A percentile compares a stretch with the other conserved stretches of the same genome.
phyloP scores from a whole-genome alignment of 1,139 yeast genomes.

The Debaryomycetaceae sp. region DNA sequence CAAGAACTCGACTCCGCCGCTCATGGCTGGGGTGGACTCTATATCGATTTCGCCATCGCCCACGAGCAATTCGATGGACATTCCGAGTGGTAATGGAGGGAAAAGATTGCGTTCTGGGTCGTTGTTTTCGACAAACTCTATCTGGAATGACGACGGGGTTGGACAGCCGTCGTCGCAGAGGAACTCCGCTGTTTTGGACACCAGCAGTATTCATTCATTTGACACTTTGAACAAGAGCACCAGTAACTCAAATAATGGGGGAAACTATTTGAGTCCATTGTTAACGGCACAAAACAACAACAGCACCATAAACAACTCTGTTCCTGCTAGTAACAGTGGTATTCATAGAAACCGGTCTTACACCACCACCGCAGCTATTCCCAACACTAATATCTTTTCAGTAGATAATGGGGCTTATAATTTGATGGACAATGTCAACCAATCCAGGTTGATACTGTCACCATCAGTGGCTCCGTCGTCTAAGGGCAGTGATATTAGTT shows the following conservation, averaged over 20 bases:
- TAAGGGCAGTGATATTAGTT: slow-evolving; percentile 27
- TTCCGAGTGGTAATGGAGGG: slow-evolving; percentile 9
- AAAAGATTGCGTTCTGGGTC: slow-evolving; percentile 44
- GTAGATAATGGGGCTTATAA: slow-evolving; percentile 9
- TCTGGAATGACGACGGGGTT: slow-evolving; percentile 45
- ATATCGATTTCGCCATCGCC: slow-evolving; percentile 21
- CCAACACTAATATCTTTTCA: slow-evolving; percentile 13
- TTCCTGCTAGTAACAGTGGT: slow-evolving; percentile 1
- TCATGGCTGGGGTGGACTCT: slow-evolving; percentile 19
- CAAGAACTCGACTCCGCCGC: slow-evolving; percentile 16
- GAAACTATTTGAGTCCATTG: slow-evolving; percentile 30
- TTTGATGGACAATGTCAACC: slow-evolving; percentile 11
- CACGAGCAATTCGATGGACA: slow-evolving; percentile 16
- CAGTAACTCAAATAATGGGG: slow-evolving; percentile 8
- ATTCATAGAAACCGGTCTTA: slow-evolving; percentile 43
- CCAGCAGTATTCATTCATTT: slow-evolving; percentile 14
- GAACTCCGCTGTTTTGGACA: slow-evolving; percentile 12
- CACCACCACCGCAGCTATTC: slow-evolving; percentile 43
- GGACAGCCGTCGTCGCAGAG: slow-evolving; percentile 15
- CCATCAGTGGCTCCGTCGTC: slow-evolving; percentile 12
- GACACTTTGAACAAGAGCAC: slow-evolving; percentile 17
- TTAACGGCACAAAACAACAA: slow-evolving; percentile 24
- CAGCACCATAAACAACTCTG: slow-evolving; percentile 5
- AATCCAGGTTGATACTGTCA: slow-evolving; percentile 13
- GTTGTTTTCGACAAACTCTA: slow-evolving; percentile 42